Conservation (phyloP, 2,329 filamentous ascomycete genomes). For the Macrophomina pseudophaseolina region DNA sequence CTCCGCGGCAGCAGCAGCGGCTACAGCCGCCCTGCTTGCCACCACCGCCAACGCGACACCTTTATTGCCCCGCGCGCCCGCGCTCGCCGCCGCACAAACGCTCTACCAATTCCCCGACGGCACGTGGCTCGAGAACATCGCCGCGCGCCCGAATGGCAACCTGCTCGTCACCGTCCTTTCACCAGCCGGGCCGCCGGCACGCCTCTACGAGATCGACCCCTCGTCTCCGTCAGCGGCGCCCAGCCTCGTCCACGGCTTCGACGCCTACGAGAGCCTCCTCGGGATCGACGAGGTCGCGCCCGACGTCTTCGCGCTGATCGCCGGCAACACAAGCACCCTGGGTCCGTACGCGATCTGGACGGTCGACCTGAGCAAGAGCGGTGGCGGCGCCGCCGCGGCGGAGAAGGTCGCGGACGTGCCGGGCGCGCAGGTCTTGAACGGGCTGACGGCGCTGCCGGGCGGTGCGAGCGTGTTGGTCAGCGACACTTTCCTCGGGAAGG, state of each 20-base stretch:
- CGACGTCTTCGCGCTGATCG: constrained; percentile 41
- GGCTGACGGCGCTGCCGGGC: neutral
- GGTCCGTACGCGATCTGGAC: neutral
- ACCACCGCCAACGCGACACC: too few species aligned
- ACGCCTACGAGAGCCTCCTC: constrained; percentile 31
- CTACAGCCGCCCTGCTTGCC: too few species aligned
- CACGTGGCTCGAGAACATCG: constrained; percentile 46
- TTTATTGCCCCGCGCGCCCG: too few species aligned
- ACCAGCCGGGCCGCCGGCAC: constrained; percentile 28
- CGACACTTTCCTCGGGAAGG: neutral
- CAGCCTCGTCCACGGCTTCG: constrained; percentile 37
- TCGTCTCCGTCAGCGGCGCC: neutral
- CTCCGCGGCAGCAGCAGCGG: too few species aligned
- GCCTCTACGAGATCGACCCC: constrained; percentile 43
- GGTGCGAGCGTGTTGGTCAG: neutral
- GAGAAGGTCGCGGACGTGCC: neutral
- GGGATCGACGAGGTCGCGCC: constrained; percentile 44
- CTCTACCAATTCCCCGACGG: constrained; percentile 36
- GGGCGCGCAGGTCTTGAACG: neutral
- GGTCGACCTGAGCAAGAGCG: neutral
- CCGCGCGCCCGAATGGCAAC: constrained; percentile 41
- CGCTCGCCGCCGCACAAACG: too few species aligned
- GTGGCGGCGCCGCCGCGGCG: neutral
- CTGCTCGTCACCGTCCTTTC: constrained; percentile 43
- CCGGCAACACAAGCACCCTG: constrained; percentile 30